Conservation (phyloP, 2,329 filamentous ascomycete genomes). For the Epichloe uncinata region DNA sequence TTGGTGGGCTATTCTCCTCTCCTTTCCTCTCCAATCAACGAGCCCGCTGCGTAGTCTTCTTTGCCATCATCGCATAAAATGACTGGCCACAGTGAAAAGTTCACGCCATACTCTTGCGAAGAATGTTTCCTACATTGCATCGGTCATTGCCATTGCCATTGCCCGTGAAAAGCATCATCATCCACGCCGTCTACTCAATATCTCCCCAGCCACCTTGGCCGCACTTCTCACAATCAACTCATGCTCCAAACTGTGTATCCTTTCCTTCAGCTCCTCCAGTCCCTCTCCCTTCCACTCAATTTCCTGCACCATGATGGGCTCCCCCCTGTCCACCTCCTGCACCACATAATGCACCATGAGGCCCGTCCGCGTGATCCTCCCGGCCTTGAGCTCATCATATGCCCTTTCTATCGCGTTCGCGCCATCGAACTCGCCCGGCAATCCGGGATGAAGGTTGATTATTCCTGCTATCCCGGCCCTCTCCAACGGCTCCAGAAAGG, state of each 20-base stretch:
- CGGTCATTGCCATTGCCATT: too few relatives aligned
- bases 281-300: conserved; percentile 51
- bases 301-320: conserved; percentile 38
- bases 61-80: too few relatives aligned
- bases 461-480: conserved; percentile 44
- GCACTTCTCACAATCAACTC: conserved; percentile 66
- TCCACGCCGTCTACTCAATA: conserved; percentile 12
- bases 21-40: too few relatives aligned
- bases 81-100: too few relatives aligned
- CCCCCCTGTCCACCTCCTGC: conserved; percentile 64
- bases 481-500: conserved; percentile 57
- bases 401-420: conserved; percentile 66
- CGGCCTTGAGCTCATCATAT: conserved; percentile 54
- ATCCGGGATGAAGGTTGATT: conserved; percentile 35
- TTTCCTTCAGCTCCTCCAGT: conserved; percentile 52
- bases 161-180: too few relatives aligned
- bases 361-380: conserved; percentile 57
- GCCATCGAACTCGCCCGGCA: conserved; percentile 58
- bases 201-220: conserved; percentile 29
- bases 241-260: conserved; percentile 68
- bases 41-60: too few relatives aligned
- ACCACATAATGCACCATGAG: conserved; percentile 87
- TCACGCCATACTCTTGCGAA: too few relatives aligned
- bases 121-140: too few relatives aligned
- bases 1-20: too few relatives aligned